phyloP scores from a whole-genome alignment of 2,329 filamentous ascomycete species.

The Aspergillus sp. region DNA sequence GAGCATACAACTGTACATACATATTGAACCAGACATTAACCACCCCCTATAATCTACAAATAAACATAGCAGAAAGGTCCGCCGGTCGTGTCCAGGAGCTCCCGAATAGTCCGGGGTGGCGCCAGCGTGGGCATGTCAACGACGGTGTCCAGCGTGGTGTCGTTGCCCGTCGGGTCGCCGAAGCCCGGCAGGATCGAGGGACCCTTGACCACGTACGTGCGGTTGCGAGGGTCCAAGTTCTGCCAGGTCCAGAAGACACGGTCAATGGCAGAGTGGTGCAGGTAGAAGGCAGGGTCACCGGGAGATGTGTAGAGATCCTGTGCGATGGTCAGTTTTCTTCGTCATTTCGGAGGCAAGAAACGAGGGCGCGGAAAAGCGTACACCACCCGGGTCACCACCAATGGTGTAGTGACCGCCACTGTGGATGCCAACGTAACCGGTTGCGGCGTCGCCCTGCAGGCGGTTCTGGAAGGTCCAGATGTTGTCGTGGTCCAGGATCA shows the following conservation, averaged over 20 bases:
- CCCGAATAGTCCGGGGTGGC: background rate
- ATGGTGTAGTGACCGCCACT: conserved; percentile 48
- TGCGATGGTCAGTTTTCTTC: conserved; percentile 35
- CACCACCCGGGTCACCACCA: conserved; percentile 43
- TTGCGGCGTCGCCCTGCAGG: background rate
- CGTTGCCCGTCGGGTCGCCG: background rate
- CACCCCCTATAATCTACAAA: background rate
- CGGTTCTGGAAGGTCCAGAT: conserved; percentile 28
- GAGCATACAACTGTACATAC: background rate
- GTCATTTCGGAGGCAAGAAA: background rate
- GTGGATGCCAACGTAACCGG: conserved; percentile 41
- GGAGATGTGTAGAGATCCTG: conserved; percentile 34
- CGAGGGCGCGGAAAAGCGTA: conserved; percentile 23
- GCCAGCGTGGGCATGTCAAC: background rate
- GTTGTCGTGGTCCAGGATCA: conserved; percentile 23
- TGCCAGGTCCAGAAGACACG: conserved; percentile 52
- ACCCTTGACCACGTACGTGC: conserved; percentile 1
- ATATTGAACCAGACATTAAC: background rate
- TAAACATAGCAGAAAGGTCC: background rate
- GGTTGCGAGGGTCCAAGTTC: conserved; percentile 24
- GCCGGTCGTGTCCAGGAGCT: background rate
- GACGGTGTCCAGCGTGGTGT: background rate
- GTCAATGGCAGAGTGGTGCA: conserved; percentile 49
- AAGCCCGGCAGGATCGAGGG: background rate
- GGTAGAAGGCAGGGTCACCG: conserved; percentile 46